Evolutionary conservation across 768 basidiomycete genomes (phyloP), one percentile per base, ranked within the genome.

Genomic region (Plicaturopsis crispa): DNA sequence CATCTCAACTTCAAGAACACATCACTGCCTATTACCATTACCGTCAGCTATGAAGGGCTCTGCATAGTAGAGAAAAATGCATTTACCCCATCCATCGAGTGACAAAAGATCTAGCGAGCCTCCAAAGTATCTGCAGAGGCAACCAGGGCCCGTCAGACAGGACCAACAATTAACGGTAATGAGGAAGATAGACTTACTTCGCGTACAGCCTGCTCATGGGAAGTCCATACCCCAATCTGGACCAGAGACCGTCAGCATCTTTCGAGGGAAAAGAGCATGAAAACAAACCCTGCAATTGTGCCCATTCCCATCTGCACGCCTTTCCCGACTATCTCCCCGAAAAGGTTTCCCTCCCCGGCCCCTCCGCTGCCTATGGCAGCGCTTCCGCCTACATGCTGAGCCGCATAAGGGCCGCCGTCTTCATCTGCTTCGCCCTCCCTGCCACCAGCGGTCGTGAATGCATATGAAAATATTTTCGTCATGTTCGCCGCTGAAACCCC

Each of bases 261-360:
- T n/a, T n/a, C n/a, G n/a, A n/a, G n/a, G n/a, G n/a, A n/a, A n/a
- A n/a, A n/a, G n/a, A n/a, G n/a, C n/a, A n/a, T n/a, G n/a, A n/a
- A n/a, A n/a, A n/a, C n/a, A n/a, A 93, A 60, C 0, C 90, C 90
- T 5, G 90, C 89, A 41, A 93, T 84, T 3, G 87, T 88, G n/a
- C 90, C 90, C 51, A 91, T 63, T 11, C 85, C 86, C 6, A 76
- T 78, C 53, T 87, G 82, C 28, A 91, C 49, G 5, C 84, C 83
- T 49, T 82, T 80, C 0, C 75, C 73, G 3, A 84, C 78, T 17
- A 91, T 86, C 53, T 87, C 87, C 16, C 73, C 71, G 49, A 91
- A 89, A 24, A 91, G 53, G 48, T 73, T 72, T 2, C 62, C 67
- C 33, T 69, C 69, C 7, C 69, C 67, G 30, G 57, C 55, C 7